phyloP scores from a whole-genome alignment of 2,329 filamentous ascomycete genomes.

The Cercospora sojina region DNA sequence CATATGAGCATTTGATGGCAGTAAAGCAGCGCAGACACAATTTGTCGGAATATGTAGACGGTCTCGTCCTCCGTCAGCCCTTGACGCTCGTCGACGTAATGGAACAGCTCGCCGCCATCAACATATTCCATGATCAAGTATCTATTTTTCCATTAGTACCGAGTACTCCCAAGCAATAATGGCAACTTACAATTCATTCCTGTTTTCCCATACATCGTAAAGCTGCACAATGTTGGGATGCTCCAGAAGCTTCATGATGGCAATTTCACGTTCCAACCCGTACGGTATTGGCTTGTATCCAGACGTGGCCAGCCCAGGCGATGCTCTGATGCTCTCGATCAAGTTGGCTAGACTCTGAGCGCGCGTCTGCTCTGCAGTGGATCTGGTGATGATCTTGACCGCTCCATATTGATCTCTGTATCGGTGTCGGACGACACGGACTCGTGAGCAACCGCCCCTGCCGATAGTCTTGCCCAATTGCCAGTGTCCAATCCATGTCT shows the following conservation, averaged over 20 bases:
- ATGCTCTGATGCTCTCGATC: constrained; percentile 65
- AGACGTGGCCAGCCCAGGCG: constrained; percentile 21
- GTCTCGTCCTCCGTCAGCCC: constrained; percentile 76
- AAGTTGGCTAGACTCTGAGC: constrained; percentile 83
- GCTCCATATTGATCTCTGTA: constrained; percentile 76
- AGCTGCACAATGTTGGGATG: constrained; percentile 93
- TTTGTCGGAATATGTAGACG: constrained; percentile 84
- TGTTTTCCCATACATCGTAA: constrained; percentile 97
- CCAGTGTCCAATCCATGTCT: constrained; percentile 88
- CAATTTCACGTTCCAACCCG: constrained; percentile 89
- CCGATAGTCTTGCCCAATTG: constrained; percentile 85
- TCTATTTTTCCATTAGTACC: constrained; percentile 49
- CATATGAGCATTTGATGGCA: constrained; percentile 94
- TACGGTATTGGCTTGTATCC: constrained; percentile 57
- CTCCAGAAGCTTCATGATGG: constrained; percentile 93
- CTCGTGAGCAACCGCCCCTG: constrained; percentile 83
- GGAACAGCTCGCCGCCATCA: constrained; percentile 79
- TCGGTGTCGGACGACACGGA: constrained; percentile 79
- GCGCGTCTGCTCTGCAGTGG: constrained; percentile 72
- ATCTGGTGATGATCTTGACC: constrained; percentile 91
- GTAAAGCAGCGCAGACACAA: constrained; percentile 87
- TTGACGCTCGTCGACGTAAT: constrained; percentile 74
- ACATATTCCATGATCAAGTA: constrained; percentile 95
- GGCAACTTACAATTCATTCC: constrained; percentile 79
- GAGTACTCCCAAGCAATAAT: background rate